These are phyloP conservation scores for Paraphaeosphaeria sporulosa DNA, from an alignment of 2,329 filamentous ascomycete genomes.

Conservation along the genomic window DNA sequence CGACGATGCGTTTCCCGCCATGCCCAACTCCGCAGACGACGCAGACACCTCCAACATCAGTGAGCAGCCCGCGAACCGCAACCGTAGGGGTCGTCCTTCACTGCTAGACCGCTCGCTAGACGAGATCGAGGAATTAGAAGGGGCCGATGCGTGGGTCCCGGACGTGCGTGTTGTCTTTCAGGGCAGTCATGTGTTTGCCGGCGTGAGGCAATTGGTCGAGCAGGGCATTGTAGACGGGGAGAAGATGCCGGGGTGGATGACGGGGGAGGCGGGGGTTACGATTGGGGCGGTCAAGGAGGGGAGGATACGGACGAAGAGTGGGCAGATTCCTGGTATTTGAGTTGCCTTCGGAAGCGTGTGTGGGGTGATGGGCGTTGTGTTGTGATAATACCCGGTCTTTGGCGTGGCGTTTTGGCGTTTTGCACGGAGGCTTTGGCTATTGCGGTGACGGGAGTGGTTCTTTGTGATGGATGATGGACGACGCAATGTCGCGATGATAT, in stretches of 20 bases:
- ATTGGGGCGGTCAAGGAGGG: constrained; percentile 73
- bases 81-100: constrained; percentile 41
- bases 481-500: background rate
- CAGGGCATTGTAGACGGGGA: constrained; percentile 76
- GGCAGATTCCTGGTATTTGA: constrained; percentile 35
- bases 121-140: constrained; percentile 37
- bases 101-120: constrained; percentile 44
- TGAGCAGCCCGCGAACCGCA: constrained; percentile 24
- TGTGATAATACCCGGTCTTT: constrained; percentile 6
- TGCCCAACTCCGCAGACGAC: constrained; percentile 22
- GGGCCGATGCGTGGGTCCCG: constrained; percentile 60
- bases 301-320: constrained; percentile 57
- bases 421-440: background rate
- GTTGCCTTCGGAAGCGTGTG: background rate
- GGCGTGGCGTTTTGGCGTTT: constrained; percentile 14
- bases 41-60: constrained; percentile 26
- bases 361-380: constrained; percentile 4
- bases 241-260: constrained; percentile 89
- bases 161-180: constrained; percentile 72
- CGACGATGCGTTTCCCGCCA: constrained; percentile 52
- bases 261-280: constrained; percentile 83
- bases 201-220: constrained; percentile 79
- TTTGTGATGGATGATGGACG: background rate
- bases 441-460: background rate
- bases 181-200: constrained; percentile 81